Percentiles rank a stretch among this genome's conserved stretches.
These are phyloP conservation scores for Aspergillus cristatus DNA, from an alignment of 495 filamentous ascomycete species.

Conservation along the genomic window DNA sequence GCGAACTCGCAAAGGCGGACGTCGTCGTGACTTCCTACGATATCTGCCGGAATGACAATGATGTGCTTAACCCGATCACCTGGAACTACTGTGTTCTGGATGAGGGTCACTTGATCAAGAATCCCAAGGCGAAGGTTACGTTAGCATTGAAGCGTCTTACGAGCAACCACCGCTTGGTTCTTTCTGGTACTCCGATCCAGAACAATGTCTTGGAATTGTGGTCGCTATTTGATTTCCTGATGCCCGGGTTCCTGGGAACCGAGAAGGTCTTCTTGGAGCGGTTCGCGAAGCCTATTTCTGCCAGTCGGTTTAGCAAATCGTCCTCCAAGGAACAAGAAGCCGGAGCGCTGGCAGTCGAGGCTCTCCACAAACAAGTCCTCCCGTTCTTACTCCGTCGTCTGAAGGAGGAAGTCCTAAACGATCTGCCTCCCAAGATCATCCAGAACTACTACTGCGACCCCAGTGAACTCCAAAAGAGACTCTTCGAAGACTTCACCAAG, in stretches of 20 bases:
- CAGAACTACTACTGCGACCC: slow-evolving; percentile 99
- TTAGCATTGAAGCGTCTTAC: slow-evolving; percentile 77
- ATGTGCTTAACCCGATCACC: slow-evolving; percentile 68
- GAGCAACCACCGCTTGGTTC: slow-evolving; percentile 90
- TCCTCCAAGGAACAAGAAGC: slow-evolving; percentile 98
- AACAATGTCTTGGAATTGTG: slow-evolving; percentile 98
- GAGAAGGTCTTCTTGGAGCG: slow-evolving; percentile 97
- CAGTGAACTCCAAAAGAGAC: slow-evolving; percentile 84
- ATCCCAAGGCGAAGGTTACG: slow-evolving; percentile 88
- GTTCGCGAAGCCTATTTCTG: slow-evolving; percentile 95
- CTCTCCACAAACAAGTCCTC: slow-evolving; percentile 92
- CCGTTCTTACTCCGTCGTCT: slow-evolving; percentile 93
- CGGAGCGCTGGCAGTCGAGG: slow-evolving; percentile 90
- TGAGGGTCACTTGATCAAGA: slow-evolving; percentile 97
- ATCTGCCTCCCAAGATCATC: slow-evolving; percentile 94
- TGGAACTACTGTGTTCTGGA: slow-evolving; percentile 98
- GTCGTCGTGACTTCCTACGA: slow-evolving; percentile 97
- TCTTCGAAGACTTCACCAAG: slow-evolving; percentile 94
- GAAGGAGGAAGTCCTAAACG: slow-evolving; percentile 95
- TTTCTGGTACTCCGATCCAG: slow-evolving; percentile 95
- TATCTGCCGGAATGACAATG: slow-evolving; percentile 88
- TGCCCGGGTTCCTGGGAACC: slow-evolving; percentile 97
- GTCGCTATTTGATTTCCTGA: slow-evolving; percentile 97
- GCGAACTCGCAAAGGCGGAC: slow-evolving; percentile 63
- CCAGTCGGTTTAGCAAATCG: slow-evolving; percentile 87